Base-by-base conservation (phyloP, 305 asterid species). In the Salvia sclarea region DNA sequence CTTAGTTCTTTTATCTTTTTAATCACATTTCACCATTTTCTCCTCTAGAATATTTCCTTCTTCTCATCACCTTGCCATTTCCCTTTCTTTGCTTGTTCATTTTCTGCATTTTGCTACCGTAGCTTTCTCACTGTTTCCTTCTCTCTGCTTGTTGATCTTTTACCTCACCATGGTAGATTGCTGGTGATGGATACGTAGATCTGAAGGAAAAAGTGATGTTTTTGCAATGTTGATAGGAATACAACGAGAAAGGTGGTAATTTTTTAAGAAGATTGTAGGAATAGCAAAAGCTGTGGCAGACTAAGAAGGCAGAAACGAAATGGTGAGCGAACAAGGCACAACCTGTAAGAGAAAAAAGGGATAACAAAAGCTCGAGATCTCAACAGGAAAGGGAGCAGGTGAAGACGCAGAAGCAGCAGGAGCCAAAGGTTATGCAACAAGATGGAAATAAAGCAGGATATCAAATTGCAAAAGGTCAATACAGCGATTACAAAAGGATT, bases 401-500 rank as follows among this genome's bases (percentile, higher is more conserved):
- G 8, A 11, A 35, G 35, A 33, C 12, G 28, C 17, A 43, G 44
- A 11, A 38, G 44, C 13, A 16, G 14, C 28, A 18, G 35, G 57
- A 18, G 22, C 21, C 25, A 30, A 18, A 50, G 56, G 24, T 13
- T 13, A 38, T 2, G 11, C 8, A 38, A 24, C 22, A 64, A 59
- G 47, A 72, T 55, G 71, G 58, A 28, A 56, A 57, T 20, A 24
- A 49, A 33, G 73, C 60, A 59, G 53, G 55, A 48, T 3, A 49
- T 38, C 14, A 49, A 21, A 30, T 16, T 18, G 55, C 1, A 60
- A 25, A 62, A 38, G n/a, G n/a, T n/a, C 24, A 35, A n/a, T 30
- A 30, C 10, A 35, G 37, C 60, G 53, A 54, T 11, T 35, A 24
- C 44, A 24, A 31, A 53, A 47, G 13, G 66, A 21, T 37, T 22